phyloP scores from a whole-genome alignment of 2,329 filamentous ascomycete genomes.

The Diaporthe eres region DNA sequence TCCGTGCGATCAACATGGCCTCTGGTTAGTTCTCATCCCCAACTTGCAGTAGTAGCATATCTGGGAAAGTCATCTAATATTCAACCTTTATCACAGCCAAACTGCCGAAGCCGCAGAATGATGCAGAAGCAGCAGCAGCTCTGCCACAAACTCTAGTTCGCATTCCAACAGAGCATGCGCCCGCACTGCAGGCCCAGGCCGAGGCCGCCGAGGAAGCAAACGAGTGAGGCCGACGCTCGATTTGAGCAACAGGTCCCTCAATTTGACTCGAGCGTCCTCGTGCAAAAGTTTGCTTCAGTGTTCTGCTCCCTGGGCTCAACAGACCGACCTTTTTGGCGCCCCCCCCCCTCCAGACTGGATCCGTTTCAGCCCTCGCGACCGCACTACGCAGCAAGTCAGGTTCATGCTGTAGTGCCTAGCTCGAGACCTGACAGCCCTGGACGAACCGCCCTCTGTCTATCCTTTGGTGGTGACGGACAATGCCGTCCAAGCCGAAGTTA shows the following conservation, averaged over 20 bases:
- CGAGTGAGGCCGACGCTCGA: slow-evolving; percentile 20
- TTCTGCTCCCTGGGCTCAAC: slow-evolving; percentile 28
- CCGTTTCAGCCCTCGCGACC: slow-evolving; percentile 24
- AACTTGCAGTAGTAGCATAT: slow-evolving; percentile 34
- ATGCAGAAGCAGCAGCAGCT: slow-evolving; percentile 63
- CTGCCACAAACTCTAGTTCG: slow-evolving; percentile 87
- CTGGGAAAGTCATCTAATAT: neutral
- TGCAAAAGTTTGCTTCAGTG: neutral
- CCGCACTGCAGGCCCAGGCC: slow-evolving; percentile 72
- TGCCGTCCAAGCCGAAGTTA: neutral
- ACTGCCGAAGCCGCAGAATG: slow-evolving; percentile 72
- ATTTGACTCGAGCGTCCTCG: neutral
- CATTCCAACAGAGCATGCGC: slow-evolving; percentile 85
- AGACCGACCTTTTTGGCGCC: slow-evolving; percentile 10
- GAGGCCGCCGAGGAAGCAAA: slow-evolving; percentile 64
- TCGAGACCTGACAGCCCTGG: neutral
- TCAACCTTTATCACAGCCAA: slow-evolving; percentile 66
- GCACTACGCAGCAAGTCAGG: slow-evolving; percentile 7
- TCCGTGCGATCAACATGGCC: slow-evolving; percentile 88
- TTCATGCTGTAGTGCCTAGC: neutral
- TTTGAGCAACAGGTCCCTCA: neutral
- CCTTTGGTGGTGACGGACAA: neutral
- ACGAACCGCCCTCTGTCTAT: neutral
- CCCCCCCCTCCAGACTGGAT: slow-evolving; percentile 18
- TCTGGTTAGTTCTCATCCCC: slow-evolving; percentile 70